Evolutionary conservation across 345 rosid species (phyloP).

Genomic region (Eucalyptus cloeziana): DNA sequence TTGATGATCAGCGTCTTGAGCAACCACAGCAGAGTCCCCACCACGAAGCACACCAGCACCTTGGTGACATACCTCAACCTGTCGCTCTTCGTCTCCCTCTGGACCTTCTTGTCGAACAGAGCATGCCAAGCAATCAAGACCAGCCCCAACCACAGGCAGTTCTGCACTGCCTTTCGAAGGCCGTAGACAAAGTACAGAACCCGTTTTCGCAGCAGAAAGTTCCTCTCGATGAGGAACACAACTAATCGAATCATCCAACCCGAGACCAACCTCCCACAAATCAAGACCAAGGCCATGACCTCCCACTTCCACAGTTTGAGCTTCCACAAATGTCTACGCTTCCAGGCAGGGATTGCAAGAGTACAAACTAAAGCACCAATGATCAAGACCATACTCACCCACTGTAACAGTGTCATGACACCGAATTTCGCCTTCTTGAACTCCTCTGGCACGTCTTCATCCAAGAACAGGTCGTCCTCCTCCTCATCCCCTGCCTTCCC

Average conservation of each 20-base stretch:
- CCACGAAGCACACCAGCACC: conserved; percentile 55
- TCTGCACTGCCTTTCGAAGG: conserved; percentile 62
- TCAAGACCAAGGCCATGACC: conserved; percentile 59
- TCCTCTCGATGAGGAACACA: conserved; percentile 64
- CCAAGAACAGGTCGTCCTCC: conserved; percentile 64
- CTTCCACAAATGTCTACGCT: conserved; percentile 19
- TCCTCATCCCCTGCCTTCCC: conserved; percentile 41
- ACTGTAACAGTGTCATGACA: conserved; percentile 35
- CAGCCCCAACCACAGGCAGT: conserved; percentile 85
- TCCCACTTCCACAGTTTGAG: conserved; percentile 89
- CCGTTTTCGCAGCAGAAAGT: conserved; percentile 62
- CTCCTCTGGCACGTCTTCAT: conserved; percentile 75
- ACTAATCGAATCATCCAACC: conserved; percentile 63
- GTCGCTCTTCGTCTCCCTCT: conserved; percentile 17
- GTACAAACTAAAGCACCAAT: conserved; percentile 46
- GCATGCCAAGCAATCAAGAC: conserved; percentile 73
- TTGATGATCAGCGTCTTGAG: conserved; percentile 73
- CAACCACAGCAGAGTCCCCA: conserved; percentile 68
- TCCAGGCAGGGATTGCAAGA: conserved; percentile 22
- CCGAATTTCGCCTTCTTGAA: conserved; percentile 33
- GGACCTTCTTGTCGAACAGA: conserved; percentile 56
- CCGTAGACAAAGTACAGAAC: conserved; percentile 90
- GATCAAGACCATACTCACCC: conserved; percentile 56
- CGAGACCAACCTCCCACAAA: conserved; percentile 78
- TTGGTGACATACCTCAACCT: conserved; percentile 41